These are phyloP conservation scores for Aspergillus flavus DNA, from an alignment of 2,329 filamentous ascomycete genomes.

Conservation along the genomic window DNA sequence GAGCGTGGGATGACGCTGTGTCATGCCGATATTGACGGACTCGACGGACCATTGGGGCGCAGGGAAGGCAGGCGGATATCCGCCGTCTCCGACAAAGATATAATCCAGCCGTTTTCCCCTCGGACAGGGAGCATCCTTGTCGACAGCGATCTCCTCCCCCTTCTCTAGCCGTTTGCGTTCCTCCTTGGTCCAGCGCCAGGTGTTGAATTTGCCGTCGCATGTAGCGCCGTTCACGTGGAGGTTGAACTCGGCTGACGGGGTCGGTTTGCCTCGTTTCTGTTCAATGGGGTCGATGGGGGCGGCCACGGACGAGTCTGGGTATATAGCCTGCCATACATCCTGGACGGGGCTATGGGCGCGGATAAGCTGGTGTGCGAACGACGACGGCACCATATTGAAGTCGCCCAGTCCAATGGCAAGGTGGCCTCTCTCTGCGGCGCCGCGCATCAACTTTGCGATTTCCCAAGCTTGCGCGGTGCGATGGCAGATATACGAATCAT, in stretches of 20 bases:
- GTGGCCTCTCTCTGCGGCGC: conserved; percentile 76
- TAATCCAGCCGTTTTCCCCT: conserved; percentile 90
- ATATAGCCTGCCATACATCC: conserved; percentile 82
- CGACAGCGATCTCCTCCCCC: conserved; percentile 65
- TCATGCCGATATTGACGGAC: conserved; percentile 74
- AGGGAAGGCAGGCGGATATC: conserved; percentile 33
- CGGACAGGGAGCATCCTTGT: conserved; percentile 68
- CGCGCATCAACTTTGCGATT: conserved; percentile 83
- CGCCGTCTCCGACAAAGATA: conserved; percentile 74
- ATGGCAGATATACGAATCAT: conserved; percentile 88
- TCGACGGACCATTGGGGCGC: conserved; percentile 67
- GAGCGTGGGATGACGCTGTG: conserved; percentile 75
- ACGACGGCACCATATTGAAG: conserved; percentile 94
- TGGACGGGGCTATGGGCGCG: conserved; percentile 74
- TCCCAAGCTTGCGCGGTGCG: conserved; percentile 94
- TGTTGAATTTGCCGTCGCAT: conserved; percentile 83
- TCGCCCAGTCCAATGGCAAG: conserved; percentile 86
- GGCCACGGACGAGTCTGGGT: conserved; percentile 82
- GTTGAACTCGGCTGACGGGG: conserved; percentile 79
- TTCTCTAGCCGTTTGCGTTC: conserved; percentile 69
- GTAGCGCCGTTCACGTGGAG: conserved; percentile 80
- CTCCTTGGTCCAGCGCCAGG: conserved; percentile 83
- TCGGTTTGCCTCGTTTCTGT: conserved; percentile 63
- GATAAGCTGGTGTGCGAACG: conserved; percentile 80
- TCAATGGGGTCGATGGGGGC: conserved; percentile 70